These are phyloP conservation scores for Pseudozyma pruni DNA, from an alignment of 1,284 basidiomycete genomes.

Conservation along the genomic window DNA sequence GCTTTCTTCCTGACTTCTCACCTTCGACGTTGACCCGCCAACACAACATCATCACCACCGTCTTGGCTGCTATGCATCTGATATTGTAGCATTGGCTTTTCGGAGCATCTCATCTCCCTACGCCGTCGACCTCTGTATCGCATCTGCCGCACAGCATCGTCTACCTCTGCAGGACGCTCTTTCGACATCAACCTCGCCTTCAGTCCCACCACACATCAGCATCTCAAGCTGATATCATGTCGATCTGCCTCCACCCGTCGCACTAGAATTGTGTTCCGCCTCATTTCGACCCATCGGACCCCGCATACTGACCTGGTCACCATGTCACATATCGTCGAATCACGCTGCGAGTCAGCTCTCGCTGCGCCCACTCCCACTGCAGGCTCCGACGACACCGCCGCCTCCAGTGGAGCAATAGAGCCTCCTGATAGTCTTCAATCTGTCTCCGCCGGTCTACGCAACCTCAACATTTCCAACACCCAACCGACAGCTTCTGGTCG, in stretches of 20 bases:
- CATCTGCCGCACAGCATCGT: no score
- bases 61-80: conserved; percentile 33
- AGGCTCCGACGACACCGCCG: conserved; percentile 20
- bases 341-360: conserved; percentile 21
- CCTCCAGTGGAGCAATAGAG: conserved; percentile 28
- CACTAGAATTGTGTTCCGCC: conserved; percentile 15
- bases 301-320: not conserved
- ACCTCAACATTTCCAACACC: conserved; percentile 23
- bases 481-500: conserved; percentile 1
- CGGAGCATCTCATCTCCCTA: conserved; percentile 19
- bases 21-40: not conserved
- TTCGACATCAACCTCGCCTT: not conserved
- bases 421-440: conserved; percentile 41
- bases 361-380: conserved; percentile 11
- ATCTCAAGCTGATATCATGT: conserved; percentile 29
- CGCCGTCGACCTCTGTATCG: no score
- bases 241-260: conserved; percentile 10
- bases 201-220: conserved; percentile 12
- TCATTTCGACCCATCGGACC: not conserved
- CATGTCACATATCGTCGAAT: conserved; percentile 25
- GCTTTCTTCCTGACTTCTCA: not conserved
- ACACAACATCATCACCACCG: not conserved
- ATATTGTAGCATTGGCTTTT: conserved; percentile 30
- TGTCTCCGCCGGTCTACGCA: conserved; percentile 33
- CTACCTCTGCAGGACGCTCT: not conserved